Evolutionary conservation across 2,329 filamentous ascomycete species (phyloP).

Genomic region (Tolypocladium album): DNA sequence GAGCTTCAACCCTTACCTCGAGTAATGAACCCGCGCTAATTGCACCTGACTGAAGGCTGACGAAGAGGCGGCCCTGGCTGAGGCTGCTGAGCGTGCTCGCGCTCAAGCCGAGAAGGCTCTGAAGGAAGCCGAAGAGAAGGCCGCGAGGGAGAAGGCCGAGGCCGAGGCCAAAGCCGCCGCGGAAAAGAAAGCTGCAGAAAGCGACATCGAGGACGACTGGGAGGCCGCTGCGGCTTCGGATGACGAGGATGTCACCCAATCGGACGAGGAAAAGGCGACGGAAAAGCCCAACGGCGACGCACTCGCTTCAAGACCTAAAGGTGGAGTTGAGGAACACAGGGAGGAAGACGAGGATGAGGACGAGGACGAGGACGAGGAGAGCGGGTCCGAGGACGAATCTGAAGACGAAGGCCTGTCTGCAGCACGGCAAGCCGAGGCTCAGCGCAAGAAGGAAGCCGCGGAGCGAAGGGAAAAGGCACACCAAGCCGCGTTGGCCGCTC

Average conservation of each 20-base stretch:
- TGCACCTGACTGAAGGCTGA: constrained; percentile 40
- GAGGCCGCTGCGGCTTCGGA: constrained; percentile 66
- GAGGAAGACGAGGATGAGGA: constrained; percentile 15
- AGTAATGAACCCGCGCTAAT: neutral
- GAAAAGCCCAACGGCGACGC: constrained; percentile 12
- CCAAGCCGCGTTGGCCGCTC: constrained; percentile 80
- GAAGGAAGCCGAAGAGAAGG: constrained; percentile 52
- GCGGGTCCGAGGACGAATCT: constrained; percentile 39
- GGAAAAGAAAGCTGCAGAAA: constrained; percentile 42
- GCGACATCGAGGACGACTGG: constrained; percentile 73
- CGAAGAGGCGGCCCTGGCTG: constrained; percentile 67
- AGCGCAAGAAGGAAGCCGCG: constrained; percentile 79
- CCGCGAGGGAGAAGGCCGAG: constrained; percentile 44
- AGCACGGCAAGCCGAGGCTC: constrained; percentile 58
- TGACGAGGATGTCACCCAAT: constrained; percentile 68
- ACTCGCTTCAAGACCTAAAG: neutral
- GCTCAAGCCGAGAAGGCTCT: constrained; percentile 56
- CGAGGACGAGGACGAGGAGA: constrained; percentile 16
- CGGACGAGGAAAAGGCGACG: constrained; percentile 52
- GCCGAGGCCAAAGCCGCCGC: constrained; percentile 44
- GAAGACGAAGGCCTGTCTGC: constrained; percentile 69
- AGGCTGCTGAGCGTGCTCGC: constrained; percentile 63
- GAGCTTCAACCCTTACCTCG: constrained; percentile 1
- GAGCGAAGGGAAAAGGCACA: constrained; percentile 82
- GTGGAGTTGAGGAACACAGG: constrained; percentile 38